phyloP scores from a whole-genome alignment of 2,329 filamentous ascomycete species.

The Elsinoe australis region DNA sequence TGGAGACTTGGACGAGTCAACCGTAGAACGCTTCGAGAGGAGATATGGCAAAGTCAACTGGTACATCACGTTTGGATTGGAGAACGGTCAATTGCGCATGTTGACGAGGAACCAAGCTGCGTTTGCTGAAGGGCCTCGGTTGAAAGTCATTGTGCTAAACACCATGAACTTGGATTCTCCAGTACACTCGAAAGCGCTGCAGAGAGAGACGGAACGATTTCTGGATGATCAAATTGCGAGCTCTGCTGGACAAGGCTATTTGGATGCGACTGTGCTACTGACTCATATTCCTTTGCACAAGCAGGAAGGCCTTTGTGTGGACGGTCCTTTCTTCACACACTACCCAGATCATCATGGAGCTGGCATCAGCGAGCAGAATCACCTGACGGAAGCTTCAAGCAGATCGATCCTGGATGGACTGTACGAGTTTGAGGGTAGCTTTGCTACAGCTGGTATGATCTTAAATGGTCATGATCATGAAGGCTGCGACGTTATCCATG shows the following conservation, averaged over 20 bases:
- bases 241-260: neutral
- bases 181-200: conserved; percentile 57
- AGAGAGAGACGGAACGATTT: conserved; percentile 70
- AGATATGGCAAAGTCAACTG: conserved; percentile 86
- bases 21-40: conserved; percentile 72
- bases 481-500: conserved; percentile 82
- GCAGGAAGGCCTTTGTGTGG: conserved; percentile 69
- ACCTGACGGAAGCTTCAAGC: conserved; percentile 66
- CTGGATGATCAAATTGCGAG: conserved; percentile 45
- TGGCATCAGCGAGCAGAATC: conserved; percentile 86
- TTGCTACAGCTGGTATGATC: conserved; percentile 61
- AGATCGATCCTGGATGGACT: conserved; percentile 70
- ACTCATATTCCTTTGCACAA: conserved; percentile 93
- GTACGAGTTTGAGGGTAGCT: conserved; percentile 59
- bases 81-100: neutral
- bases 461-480: conserved; percentile 93
- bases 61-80: conserved; percentile 60
- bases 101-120: conserved; percentile 11
- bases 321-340: conserved; percentile 76
- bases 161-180: conserved; percentile 90
- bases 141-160: conserved; percentile 82
- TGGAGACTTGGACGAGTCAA: conserved; percentile 71
- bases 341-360: conserved; percentile 55
- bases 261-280: conserved; percentile 70
- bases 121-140: conserved; percentile 46